Percentiles rank a stretch among this genome's conserved stretches.
phyloP scores from a whole-genome alignment of 148 eudicot genomes.

The Cornus florida region DNA sequence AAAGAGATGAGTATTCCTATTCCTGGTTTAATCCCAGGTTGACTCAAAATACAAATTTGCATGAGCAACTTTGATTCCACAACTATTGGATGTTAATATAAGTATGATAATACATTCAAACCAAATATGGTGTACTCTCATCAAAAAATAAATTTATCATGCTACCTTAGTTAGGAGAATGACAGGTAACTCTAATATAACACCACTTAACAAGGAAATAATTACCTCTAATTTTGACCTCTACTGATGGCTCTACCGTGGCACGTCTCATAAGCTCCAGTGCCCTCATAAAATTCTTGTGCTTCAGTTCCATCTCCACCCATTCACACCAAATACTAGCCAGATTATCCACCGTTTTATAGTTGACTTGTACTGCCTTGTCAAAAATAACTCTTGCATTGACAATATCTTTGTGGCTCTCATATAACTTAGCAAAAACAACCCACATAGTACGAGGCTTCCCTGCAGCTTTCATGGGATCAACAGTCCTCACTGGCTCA shows the following conservation, averaged over 20 bases:
- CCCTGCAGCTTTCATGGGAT: constrained; percentile 94
- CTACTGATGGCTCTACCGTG: constrained; percentile 87
- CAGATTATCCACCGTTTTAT: constrained; percentile 81
- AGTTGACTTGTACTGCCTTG: constrained; percentile 92
- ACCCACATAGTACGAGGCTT: constrained; percentile 98
- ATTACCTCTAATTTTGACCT: constrained; percentile 86
- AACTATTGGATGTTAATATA: neutral
- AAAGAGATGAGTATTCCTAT: no score
- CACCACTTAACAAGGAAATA: neutral
- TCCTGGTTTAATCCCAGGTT: neutral
- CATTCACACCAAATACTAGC: constrained; percentile 98
- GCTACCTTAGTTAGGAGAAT: neutral
- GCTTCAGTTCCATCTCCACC: constrained; percentile 96
- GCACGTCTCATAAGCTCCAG: constrained; percentile 92
- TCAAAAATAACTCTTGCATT: constrained; percentile 93
- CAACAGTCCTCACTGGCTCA: constrained; percentile 92
- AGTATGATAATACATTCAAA: neutral
- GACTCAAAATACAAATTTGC: neutral
- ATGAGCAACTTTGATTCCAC: neutral
- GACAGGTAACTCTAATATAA: neutral
- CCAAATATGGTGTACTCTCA: neutral
- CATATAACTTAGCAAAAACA: constrained; percentile 89
- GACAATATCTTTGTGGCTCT: constrained; percentile 66
- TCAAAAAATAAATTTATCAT: neutral
- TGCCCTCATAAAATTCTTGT: constrained; percentile 73